Conservation (phyloP, 192 early-diverging fungal species). For the Entomortierella beljakovae region DNA sequence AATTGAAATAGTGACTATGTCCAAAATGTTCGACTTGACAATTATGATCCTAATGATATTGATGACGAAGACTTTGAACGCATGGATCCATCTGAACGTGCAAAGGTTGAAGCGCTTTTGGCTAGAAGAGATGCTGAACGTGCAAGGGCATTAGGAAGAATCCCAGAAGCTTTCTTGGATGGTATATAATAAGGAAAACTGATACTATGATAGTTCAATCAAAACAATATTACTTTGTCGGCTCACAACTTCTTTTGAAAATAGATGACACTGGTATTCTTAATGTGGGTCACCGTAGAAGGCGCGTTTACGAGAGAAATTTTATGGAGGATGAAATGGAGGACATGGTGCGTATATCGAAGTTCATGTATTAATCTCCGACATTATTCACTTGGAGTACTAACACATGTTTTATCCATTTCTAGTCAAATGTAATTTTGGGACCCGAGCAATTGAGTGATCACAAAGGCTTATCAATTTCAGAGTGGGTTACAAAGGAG, state of each 20-base stretch:
- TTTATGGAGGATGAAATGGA: constrained; percentile 50
- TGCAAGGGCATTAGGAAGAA: constrained; percentile 76
- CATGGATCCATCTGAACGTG: constrained; percentile 79
- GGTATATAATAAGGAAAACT: constrained; percentile 58
- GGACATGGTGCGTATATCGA: constrained; percentile 46
- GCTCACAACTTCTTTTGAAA: too few species aligned
- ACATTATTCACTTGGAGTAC: not conserved
- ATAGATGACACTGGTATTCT: constrained; percentile 30
- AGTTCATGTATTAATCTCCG: too few species aligned
- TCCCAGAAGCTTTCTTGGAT: constrained; percentile 91
- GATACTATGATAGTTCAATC: too few species aligned
- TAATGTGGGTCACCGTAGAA: constrained; percentile 46
- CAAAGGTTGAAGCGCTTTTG: constrained; percentile 82
- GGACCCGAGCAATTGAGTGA: constrained; percentile 79
- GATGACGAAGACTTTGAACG: constrained; percentile 84
- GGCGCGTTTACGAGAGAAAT: constrained; percentile 46
- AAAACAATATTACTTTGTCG: too few species aligned
- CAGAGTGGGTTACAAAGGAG: constrained; percentile 89
- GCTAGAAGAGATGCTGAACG: constrained; percentile 82
- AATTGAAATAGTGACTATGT: constrained; percentile 91
- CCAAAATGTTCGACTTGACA: constrained; percentile 75
- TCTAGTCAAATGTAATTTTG: constrained; percentile 45
- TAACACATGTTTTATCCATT: not conserved
- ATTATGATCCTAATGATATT: constrained; percentile 84
- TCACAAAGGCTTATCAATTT: constrained; percentile 83